These are phyloP conservation scores for Suillus decipiens DNA, from an alignment of 768 basidiomycete species.

Conservation along the genomic window DNA sequence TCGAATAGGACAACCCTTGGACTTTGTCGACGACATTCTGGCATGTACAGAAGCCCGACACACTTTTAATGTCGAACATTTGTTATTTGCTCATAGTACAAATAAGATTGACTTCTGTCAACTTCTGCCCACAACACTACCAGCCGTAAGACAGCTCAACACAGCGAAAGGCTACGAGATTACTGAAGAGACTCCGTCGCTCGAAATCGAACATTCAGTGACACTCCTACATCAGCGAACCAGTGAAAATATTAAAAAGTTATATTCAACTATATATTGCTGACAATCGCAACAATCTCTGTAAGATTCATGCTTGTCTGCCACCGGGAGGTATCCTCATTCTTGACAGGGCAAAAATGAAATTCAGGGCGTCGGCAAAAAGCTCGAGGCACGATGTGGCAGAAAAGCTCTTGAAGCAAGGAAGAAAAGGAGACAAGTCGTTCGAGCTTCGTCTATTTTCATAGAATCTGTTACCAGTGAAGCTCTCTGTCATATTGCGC, in stretches of 20 bases:
- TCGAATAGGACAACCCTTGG: too few relatives aligned
- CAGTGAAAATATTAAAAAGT: too few relatives aligned
- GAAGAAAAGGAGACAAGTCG: slow-evolving; percentile 36
- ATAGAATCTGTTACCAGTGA: slow-evolving; percentile 22
- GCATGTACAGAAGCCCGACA: too few relatives aligned
- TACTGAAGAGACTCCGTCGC: slow-evolving; percentile 16
- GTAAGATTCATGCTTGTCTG: slow-evolving; percentile 90
- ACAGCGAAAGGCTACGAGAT: slow-evolving; percentile 45
- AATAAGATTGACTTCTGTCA: too few relatives aligned
- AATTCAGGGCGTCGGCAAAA: slow-evolving; percentile 81
- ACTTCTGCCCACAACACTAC: too few relatives aligned
- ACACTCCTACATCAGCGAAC: slow-evolving; percentile 44
- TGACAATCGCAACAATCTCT: too few relatives aligned
- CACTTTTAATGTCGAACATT: too few relatives aligned
- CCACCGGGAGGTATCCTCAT: slow-evolving; percentile 91
- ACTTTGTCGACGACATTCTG: too few relatives aligned
- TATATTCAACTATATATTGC: too few relatives aligned
- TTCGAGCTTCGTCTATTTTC: slow-evolving; percentile 30
- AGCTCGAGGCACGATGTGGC: slow-evolving; percentile 78
- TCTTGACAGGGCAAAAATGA: slow-evolving; percentile 97
- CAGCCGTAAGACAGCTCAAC: slow-evolving; percentile 77
- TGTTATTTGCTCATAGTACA: too few relatives aligned
- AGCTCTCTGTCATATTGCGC: slow-evolving; percentile 16
- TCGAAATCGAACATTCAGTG: slow-evolving; percentile 9
- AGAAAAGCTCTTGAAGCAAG: slow-evolving; percentile 59